Percentiles rank a stretch among this genome's conserved stretches.
phyloP scores from a whole-genome alignment of 2,329 filamentous ascomycete genomes.

The Penicillium palitans region DNA sequence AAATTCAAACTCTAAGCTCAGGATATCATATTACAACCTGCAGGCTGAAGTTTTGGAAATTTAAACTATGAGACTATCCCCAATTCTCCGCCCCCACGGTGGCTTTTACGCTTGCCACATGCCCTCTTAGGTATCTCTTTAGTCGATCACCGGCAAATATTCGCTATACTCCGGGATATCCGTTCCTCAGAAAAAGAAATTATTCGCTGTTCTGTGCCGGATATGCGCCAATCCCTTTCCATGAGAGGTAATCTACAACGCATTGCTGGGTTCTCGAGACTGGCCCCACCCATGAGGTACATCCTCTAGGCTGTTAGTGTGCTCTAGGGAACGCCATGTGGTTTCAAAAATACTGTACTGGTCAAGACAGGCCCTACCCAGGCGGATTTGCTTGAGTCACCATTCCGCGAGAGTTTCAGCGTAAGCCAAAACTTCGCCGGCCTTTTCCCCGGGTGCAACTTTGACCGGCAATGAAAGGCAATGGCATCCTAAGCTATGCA shows the following conservation, averaged over 20 bases:
- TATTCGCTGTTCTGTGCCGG: background rate
- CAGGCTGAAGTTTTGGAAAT: background rate
- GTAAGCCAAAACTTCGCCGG: background rate
- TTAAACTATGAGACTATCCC: slow-evolving; percentile 1
- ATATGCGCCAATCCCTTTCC: background rate
- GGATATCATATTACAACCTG: background rate
- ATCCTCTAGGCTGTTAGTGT: background rate
- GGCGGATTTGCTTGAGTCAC: slow-evolving; percentile 1
- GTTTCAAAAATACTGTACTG: slow-evolving; percentile 4
- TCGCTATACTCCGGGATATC: background rate
- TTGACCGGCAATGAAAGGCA: slow-evolving; percentile 3
- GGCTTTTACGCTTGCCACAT: background rate
- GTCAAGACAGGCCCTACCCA: slow-evolving; percentile 1
- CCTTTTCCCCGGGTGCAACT: background rate
- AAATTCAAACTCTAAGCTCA: background rate
- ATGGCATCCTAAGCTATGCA: background rate
- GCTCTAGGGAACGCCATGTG: background rate
- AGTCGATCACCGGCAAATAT: background rate
- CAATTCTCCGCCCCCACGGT: slow-evolving; percentile 3
- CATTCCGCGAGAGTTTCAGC: background rate
- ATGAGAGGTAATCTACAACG: background rate
- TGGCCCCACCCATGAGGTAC: background rate
- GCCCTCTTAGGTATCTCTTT: background rate
- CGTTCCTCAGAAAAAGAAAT: background rate
- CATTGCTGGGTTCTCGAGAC: background rate